phyloP scores from a whole-genome alignment of 2,329 filamentous ascomycete genomes.

The Arachnopeziza araneosa region DNA sequence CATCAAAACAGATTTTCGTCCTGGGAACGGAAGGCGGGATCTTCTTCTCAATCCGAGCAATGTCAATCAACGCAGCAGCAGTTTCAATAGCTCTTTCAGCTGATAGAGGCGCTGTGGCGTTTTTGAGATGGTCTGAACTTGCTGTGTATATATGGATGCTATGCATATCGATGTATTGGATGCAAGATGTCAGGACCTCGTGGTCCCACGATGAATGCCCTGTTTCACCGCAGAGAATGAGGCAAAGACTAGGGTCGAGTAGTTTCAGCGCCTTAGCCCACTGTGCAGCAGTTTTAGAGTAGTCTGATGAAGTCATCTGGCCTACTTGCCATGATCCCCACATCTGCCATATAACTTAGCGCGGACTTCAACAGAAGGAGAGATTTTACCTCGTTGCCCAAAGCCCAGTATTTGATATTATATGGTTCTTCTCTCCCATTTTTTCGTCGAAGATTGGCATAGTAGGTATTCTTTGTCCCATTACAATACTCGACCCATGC shows the following conservation, averaged over 20 bases:
- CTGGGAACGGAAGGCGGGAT: constrained; percentile 28
- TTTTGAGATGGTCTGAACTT: constrained; percentile 37
- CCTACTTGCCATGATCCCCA: constrained; percentile 43
- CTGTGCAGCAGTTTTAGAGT: constrained; percentile 50
- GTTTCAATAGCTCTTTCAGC: constrained; percentile 63
- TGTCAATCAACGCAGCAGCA: constrained; percentile 53
- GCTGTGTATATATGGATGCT: constrained; percentile 62
- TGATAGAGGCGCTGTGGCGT: constrained; percentile 50
- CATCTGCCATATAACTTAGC: constrained; percentile 15
- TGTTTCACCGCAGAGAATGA: constrained; percentile 60
- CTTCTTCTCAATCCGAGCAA: constrained; percentile 55
- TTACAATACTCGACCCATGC: constrained; percentile 88
- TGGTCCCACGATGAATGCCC: constrained; percentile 58
- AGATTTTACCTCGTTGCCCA: constrained; percentile 60
- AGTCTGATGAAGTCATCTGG: constrained; percentile 51
- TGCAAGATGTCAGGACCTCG: constrained; percentile 55
- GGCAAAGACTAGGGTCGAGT: constrained; percentile 52
- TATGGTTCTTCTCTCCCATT: constrained; percentile 75
- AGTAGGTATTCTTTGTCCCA: constrained; percentile 69
- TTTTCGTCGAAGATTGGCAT: constrained; percentile 71
- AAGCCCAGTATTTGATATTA: constrained; percentile 79
- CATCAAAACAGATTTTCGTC: constrained; percentile 62
- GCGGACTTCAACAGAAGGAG: not conserved
- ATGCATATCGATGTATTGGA: constrained; percentile 60
- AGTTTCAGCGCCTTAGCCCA: constrained; percentile 55